A percentile compares a stretch with the other conserved stretches of the same genome.
Conservation (phyloP, 129 eudicot genomes). For the Flaveria trinervia region DNA sequence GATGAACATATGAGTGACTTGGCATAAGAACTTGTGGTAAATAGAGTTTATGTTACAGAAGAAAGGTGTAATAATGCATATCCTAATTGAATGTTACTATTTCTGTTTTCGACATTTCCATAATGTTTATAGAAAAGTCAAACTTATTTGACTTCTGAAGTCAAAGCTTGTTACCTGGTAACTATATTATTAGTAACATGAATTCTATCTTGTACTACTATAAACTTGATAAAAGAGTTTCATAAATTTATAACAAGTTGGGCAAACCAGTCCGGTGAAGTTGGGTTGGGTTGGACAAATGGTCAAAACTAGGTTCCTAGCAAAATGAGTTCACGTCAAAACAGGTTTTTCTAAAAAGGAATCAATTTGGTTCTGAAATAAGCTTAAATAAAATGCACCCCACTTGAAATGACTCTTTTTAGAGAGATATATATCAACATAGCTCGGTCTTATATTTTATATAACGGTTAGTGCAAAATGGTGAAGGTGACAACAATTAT, state of each 20-base stretch:
- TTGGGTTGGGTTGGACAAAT: too few species aligned
- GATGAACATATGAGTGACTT: slow-evolving; percentile 50
- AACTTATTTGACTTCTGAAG: slow-evolving; percentile 14
- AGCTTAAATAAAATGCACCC: too few species aligned
- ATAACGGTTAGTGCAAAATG: too few species aligned
- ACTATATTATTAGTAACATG: background rate
- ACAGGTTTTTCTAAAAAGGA: too few species aligned
- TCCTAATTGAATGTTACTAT: slow-evolving; percentile 45
- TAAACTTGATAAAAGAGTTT: background rate
- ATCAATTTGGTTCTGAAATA: background rate
- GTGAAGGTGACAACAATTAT: too few species aligned
- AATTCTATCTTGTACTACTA: background rate
- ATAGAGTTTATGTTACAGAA: slow-evolving; percentile 65
- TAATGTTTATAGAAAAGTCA: background rate
- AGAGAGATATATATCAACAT: too few species aligned
- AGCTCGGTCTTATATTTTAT: too few species aligned
- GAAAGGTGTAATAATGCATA: slow-evolving; percentile 36
- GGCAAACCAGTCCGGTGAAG: background rate
- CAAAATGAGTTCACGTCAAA: too few species aligned
- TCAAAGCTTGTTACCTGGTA: background rate
- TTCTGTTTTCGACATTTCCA: background rate
- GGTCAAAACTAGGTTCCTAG: background rate
- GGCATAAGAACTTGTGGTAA: slow-evolving; percentile 56
- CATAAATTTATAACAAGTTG: background rate
- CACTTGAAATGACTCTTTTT: too few species aligned